These are phyloP conservation scores for Penicillium concentricum DNA, from an alignment of 2,329 filamentous ascomycete genomes.

Conservation along the genomic window DNA sequence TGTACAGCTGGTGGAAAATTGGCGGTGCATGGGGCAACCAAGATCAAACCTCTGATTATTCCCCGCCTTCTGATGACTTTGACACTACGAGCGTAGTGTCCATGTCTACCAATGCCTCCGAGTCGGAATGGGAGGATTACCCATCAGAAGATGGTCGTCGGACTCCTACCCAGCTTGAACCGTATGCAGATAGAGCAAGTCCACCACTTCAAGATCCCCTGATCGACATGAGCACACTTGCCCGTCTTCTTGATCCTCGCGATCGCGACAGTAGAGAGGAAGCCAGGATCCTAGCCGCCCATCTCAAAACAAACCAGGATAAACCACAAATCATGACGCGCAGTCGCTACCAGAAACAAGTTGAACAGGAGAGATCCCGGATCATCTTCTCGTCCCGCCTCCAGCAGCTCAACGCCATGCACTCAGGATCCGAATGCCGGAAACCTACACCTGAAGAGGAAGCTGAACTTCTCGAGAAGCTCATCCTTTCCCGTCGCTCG, in stretches of 20 bases:
- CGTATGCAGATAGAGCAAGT: constrained; percentile 46
- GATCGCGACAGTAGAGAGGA: constrained; percentile 76
- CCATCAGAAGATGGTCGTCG: constrained; percentile 52
- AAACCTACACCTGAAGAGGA: constrained; percentile 54
- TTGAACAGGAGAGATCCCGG: constrained; percentile 67
- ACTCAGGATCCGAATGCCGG: constrained; percentile 20
- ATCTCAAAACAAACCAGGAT: constrained; percentile 59
- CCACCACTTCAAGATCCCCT: constrained; percentile 63
- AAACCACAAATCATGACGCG: constrained; percentile 72
- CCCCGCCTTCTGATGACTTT: constrained; percentile 58
- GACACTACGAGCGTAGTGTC: constrained; percentile 83
- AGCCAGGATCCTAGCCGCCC: constrained; percentile 76
- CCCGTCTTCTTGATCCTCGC: constrained; percentile 76
- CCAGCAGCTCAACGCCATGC: constrained; percentile 24
- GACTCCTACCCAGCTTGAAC: constrained; percentile 71
- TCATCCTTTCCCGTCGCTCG: constrained; percentile 56
- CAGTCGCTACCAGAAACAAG: constrained; percentile 67
- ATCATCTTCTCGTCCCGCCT: constrained; percentile 58
- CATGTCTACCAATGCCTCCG: constrained; percentile 52
- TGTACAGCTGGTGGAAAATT: constrained; percentile 82
- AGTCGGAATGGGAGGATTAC: constrained; percentile 51
- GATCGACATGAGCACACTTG: constrained; percentile 67
- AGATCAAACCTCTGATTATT: constrained; percentile 78
- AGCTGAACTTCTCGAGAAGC: constrained; percentile 56
- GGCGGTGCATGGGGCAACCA: constrained; percentile 82